Conservation (phyloP, 495 filamentous ascomycete species). For the Recurvomyces mirabilis region DNA sequence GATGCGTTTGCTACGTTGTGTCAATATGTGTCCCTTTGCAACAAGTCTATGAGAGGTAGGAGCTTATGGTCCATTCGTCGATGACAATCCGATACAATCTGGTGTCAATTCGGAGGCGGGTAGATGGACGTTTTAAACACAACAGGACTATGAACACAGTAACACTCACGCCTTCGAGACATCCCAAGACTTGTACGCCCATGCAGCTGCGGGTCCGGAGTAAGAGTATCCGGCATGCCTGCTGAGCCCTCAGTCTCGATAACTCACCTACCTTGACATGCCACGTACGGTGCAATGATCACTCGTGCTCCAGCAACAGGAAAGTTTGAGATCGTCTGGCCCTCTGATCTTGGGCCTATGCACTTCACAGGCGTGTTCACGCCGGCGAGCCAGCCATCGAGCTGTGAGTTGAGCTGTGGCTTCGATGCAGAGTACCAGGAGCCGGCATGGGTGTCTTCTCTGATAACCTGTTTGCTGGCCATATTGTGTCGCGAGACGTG, state of each 20-base stretch:
- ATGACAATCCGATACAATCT: too few species aligned
- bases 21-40: too few species aligned
- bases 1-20: constrained; percentile 78
- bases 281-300: constrained; percentile 86
- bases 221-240: constrained; percentile 96
- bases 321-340: constrained; percentile 42
- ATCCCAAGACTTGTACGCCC: constrained; percentile 88
- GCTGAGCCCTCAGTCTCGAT: constrained; percentile 19
- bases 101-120: too few species aligned
- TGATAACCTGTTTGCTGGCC: constrained; percentile 33
- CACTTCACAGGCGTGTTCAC: constrained; percentile 50
- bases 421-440: constrained; percentile 74
- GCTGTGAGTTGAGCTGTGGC: constrained; percentile 50
- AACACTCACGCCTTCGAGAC: constrained; percentile 66
- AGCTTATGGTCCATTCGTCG: too few species aligned
- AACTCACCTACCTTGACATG: not conserved
- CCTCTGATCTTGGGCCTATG: constrained; percentile 29
- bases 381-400: constrained; percentile 65
- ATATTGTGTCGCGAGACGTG: constrained; percentile 29
- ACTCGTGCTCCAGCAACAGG: constrained; percentile 70
- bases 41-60: too few species aligned
- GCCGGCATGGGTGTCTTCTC: constrained; percentile 60
- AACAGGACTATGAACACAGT: too few species aligned
- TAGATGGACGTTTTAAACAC: too few species aligned
- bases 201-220: constrained; percentile 85